A percentile compares a stretch with the other conserved stretches of the same genome.
Evolutionary conservation across 805 yeast species (phyloP).

Genomic region (Schizosaccharomyces octosporus): DNA sequence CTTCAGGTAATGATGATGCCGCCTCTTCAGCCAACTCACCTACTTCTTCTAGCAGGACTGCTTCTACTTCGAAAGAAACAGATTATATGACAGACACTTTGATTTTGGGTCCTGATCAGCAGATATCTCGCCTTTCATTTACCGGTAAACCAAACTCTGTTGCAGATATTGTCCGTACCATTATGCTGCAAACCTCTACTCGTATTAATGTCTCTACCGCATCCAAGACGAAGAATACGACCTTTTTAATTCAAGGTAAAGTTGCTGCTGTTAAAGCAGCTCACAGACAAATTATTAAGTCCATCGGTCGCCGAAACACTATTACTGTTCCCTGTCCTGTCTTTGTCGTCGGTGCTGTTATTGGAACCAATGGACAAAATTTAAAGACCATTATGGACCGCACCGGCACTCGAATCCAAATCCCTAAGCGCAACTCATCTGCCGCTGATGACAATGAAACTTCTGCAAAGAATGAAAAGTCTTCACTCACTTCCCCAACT

Average conservation of each 20-base stretch:
- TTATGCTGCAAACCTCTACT: constrained; percentile 36
- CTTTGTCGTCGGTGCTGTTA: constrained; percentile 47
- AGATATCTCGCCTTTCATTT: not conserved
- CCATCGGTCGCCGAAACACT: constrained; percentile 27
- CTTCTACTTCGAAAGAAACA: constrained; percentile 3
- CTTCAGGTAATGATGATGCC: not conserved
- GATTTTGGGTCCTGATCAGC: not conserved
- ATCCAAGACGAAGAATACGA: constrained; percentile 47
- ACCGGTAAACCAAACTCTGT: not conserved
- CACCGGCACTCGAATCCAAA: constrained; percentile 45
- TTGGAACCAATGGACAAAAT: constrained; percentile 68
- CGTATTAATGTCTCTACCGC: constrained; percentile 66
- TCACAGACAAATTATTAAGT: constrained; percentile 48
- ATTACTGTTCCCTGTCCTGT: constrained; percentile 47
- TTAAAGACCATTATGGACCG: constrained; percentile 54
- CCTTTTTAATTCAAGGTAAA: constrained; percentile 59
- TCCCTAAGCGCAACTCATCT: constrained; percentile 17
- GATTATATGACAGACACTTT: not conserved
- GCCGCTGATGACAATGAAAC: constrained; percentile 7
- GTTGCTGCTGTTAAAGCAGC: constrained; percentile 42
- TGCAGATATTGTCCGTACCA: constrained; percentile 8
- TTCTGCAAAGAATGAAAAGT: constrained; percentile 20
- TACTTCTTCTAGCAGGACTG: not conserved
- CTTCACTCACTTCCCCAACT: constrained; percentile 12
- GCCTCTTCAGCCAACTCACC: not conserved